phyloP scores from a whole-genome alignment of 2,329 filamentous ascomycete species.

The Fusarium sp. region DNA sequence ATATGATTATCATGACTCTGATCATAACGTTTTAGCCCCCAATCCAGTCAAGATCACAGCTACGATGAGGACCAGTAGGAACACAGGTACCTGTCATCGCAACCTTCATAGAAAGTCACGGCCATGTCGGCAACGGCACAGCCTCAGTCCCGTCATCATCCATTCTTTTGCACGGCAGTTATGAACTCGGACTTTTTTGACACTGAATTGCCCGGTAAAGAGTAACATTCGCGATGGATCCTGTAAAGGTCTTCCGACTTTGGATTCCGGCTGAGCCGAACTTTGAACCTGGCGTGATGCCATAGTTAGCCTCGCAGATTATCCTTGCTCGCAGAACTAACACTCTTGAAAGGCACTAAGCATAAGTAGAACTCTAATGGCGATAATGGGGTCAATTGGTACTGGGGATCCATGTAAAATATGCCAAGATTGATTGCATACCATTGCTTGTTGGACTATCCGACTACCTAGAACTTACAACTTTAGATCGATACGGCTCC shows the following conservation, averaged over 20 bases:
- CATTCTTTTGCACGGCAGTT: background rate
- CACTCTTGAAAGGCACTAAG: background rate
- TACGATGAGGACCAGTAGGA: background rate
- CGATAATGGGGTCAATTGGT: background rate
- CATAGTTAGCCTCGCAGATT: background rate
- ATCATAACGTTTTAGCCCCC: background rate
- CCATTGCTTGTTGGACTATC: too few species aligned
- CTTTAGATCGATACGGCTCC: conserved; percentile 1
- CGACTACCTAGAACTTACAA: accelerated
- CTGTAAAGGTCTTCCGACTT: background rate
- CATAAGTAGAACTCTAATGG: background rate
- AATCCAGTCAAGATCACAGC: background rate
- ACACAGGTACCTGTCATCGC: conserved; percentile 5
- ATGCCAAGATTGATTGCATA: background rate
- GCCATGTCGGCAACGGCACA: conserved; percentile 2
- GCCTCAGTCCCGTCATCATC: conserved; percentile 12
- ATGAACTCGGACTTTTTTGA: background rate
- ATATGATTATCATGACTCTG: background rate
- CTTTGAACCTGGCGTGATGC: background rate
- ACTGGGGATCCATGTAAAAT: background rate
- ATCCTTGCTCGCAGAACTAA: background rate
- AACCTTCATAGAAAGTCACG: background rate
- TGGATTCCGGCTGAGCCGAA: conserved; percentile 23
- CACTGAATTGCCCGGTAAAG: background rate
- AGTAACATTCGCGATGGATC: conserved; percentile 1